Base-by-base conservation (phyloP, 2,329 filamentous ascomycete genomes). In the Fusarium agapanthi region DNA sequence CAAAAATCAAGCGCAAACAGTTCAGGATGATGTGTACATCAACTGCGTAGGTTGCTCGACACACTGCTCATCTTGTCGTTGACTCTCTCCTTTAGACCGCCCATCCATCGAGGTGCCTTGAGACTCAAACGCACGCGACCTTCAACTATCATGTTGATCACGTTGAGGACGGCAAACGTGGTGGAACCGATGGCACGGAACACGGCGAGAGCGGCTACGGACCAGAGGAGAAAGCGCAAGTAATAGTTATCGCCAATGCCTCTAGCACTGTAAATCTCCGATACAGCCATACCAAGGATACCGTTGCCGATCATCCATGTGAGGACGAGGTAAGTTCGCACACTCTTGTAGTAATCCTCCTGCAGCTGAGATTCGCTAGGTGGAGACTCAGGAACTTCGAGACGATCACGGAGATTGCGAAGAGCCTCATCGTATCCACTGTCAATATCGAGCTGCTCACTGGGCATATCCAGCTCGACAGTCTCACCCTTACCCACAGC, bases 301-400 rank as follows among this genome's bases (percentile, higher is more conserved):
- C 93, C 94, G 81, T 99, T 99, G 77, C 91, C 90, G 40, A 97
- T 88, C 88, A 99, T 94, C 96, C 96, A 99, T 51, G 91, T 88
- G 47, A 97, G 91, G 18, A 99, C 96, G 91, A 99, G 97, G 90
- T 99, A 99, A 2, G 96, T 99, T 61, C 96, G 91, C 58, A 99
- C 96, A 44, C 92, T 94, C 81, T 95, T 94, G 88, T 99, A 99
- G 88, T 99, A 99, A 83, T 99, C 96, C 82, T 99, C 96, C 82
- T 99, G 96, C 83, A 95, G 84, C 83, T 98, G 96, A 1, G 89
- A 86, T 76, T 98, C 95, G 47, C 89, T 91, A 22, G 90, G 76
- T 0, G 85, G 82, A 0, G 88, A 81, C 18, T 83, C 80, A 16
- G 92, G 86, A 1, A 98, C 95, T 80, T 97, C 95, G 76, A 99